These are phyloP conservation scores for Agrocybe chaxingu DNA, from an alignment of 768 basidiomycete genomes.

Conservation along the genomic window DNA sequence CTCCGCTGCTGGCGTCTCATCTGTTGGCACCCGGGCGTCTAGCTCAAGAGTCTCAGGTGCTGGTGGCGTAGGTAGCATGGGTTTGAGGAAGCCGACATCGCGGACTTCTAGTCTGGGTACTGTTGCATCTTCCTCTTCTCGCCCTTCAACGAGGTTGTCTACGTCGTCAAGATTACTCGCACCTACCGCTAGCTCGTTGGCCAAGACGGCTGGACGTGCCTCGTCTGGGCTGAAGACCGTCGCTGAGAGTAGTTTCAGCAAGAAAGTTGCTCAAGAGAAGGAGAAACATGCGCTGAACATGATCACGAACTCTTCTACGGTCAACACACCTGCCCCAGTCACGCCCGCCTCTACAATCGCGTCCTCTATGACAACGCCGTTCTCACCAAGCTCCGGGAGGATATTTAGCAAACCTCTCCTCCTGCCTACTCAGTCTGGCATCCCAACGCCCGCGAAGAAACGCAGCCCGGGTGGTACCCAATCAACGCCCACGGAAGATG, in stretches of 20 bases:
- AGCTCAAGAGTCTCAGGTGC: conserved; percentile 16
- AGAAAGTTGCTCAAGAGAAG: no score
- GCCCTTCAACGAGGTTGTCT: conserved; percentile 14
- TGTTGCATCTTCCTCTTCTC: conserved; percentile 30
- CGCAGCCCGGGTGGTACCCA: conserved; percentile 1
- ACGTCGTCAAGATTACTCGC: conserved; percentile 53
- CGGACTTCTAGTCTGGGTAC: conserved; percentile 11
- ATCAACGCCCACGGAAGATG: not conserved
- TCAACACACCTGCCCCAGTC: conserved; percentile 23
- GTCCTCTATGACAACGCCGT: conserved; percentile 15
- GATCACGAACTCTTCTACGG: conserved; percentile 22
- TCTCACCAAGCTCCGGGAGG: conserved; percentile 25
- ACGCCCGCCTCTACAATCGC: conserved; percentile 5
- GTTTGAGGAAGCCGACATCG: conserved; percentile 25
- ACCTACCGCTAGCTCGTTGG: conserved; percentile 76
- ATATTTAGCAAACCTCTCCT: conserved; percentile 57
- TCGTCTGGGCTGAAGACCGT: conserved; percentile 6
- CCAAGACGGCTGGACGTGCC: conserved; percentile 36
- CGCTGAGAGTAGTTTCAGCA: conserved; percentile 10
- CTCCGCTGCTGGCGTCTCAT: conserved; percentile 27
- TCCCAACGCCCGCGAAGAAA: conserved; percentile 31
- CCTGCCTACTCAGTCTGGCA: conserved; percentile 27
- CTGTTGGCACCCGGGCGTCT: conserved; percentile 39
- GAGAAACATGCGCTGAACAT: conserved; percentile 20
- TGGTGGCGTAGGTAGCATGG: conserved; percentile 30